Conservation (phyloP, 106 monocot genomes). For the Ottelia alismoides region DNA sequence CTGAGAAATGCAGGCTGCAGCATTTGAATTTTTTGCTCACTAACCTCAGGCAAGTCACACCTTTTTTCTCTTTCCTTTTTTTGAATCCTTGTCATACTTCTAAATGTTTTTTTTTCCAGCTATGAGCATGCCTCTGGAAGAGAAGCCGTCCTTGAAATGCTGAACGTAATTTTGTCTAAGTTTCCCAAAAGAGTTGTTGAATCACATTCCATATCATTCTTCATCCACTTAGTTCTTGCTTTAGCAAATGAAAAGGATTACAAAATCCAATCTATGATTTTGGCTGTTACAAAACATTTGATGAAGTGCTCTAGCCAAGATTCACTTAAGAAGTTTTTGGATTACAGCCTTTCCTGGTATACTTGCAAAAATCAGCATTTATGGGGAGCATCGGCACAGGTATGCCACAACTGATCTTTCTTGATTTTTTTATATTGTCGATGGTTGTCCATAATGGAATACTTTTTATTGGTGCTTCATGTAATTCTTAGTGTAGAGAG, state of each 20-base stretch:
- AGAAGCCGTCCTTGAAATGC: conserved; percentile 94
- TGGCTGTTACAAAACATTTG: conserved; percentile 41
- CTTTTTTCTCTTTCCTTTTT: too few species aligned
- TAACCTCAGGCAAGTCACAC: conserved; percentile 66
- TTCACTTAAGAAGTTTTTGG: conserved; percentile 33
- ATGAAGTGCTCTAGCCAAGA: conserved; percentile 26
- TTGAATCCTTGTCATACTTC: too few species aligned
- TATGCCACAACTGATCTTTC: conserved; percentile 6
- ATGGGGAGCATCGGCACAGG: conserved; percentile 87
- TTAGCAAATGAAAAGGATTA: conserved; percentile 65
- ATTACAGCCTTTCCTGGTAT: conserved; percentile 71
- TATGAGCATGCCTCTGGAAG: conserved; percentile 94
- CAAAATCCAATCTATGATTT: conserved; percentile 56
- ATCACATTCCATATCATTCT: conserved; percentile 54
- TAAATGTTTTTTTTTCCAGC: conserved; percentile 28
- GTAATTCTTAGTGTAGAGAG: too few species aligned
- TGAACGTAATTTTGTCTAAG: conserved; percentile 63
- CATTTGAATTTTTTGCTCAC: conserved; percentile 78
- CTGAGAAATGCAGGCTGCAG: conserved; percentile 64
- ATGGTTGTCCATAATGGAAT: too few species aligned
- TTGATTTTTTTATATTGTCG: background rate
- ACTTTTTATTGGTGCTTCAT: too few species aligned
- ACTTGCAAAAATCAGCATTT: conserved; percentile 48
- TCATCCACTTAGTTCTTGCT: conserved; percentile 69
- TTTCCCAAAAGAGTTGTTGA: conserved; percentile 65